Evolutionary conservation across 1,139 yeast species (phyloP), one percentile per base, ranked within the genome.

Genomic region (Hansenula sp.): DNA sequence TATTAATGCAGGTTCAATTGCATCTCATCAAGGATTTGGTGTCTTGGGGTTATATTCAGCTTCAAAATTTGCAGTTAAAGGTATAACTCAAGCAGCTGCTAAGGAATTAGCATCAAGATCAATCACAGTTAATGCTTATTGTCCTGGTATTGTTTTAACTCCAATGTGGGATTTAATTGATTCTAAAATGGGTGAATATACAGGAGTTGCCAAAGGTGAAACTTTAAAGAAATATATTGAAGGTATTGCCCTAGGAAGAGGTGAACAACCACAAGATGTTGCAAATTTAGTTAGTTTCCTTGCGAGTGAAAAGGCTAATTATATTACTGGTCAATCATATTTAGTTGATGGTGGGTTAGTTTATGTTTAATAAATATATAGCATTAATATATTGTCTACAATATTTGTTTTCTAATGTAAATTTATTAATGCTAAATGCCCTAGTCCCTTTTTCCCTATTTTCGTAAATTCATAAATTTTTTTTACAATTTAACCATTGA

Each of bases 291-390:
- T 55, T 11, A 44, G 51, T 29, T 68, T 65, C 49, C 53, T 68
- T 37, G 64, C 65, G 7, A 56, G 65, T 38, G 64, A 64, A 38
- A 73, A 73, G 27, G 57, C 71, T 12, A 60, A 62, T 25, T 71
- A 69, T 50, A 59, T 70, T 39, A 67, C 73, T 18, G 75, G 75
- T n/a, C 71, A 69, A 44, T 66, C 65, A 25, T 49, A 68, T 21
- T 47, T 64, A 30, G 71, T 67, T 32, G 73, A 67, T 48, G 75
- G 76, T 45, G 76, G 75, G 36, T 45, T 56, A 19, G 47, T 46
- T 22, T 53, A 29, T 33, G 45, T 44, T 37, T 53, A 37, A 42
- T 4, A 11, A 25, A 7, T 6, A 10, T n/a, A 5, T 12, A n/a
- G n/a, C n/a, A n/a, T n/a, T n/a, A n/a, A n/a, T n/a, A 22, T 22